phyloP scores from a whole-genome alignment of 1,284 basidiomycete species.

The Ustilago nuda region DNA sequence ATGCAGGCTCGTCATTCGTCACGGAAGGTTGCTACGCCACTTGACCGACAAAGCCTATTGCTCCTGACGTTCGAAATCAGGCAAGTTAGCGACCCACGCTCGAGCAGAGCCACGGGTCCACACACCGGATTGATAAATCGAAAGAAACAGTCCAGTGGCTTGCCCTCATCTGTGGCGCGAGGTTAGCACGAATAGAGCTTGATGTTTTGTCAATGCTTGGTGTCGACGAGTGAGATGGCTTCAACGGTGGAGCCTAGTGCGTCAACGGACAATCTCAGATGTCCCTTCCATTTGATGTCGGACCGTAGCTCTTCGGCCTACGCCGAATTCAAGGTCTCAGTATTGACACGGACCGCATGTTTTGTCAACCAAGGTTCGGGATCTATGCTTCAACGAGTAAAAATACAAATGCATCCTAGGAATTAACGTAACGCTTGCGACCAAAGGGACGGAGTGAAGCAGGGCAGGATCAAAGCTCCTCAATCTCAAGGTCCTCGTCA shows the following conservation, averaged over 20 bases:
- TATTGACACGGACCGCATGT: neutral
- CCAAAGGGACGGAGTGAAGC: neutral
- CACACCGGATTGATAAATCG: neutral
- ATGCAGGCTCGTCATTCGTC: neutral
- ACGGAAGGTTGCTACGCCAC: neutral
- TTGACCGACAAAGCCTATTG: constrained; percentile 4
- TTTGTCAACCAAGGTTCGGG: too few species aligned
- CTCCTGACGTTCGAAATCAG: neutral
- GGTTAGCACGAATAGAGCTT: neutral
- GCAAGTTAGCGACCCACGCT: neutral
- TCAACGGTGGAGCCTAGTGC: too few species aligned
- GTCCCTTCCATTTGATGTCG: neutral
- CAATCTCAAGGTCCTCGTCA: constrained; percentile 64
- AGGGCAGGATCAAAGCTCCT: constrained; percentile 51
- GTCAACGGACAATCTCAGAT: constrained; percentile 1
- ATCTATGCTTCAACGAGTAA: constrained; percentile 12
- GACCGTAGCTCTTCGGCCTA: neutral
- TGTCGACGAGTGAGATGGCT: neutral
- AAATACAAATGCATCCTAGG: constrained; percentile 29
- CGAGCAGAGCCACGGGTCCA: neutral
- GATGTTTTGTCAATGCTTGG: neutral
- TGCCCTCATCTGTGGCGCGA: constrained; percentile 5
- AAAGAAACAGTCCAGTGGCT: neutral
- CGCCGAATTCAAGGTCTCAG: neutral
- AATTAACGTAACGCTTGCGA: neutral